These are phyloP conservation scores for Nicotiana obtusifolia DNA, from an alignment of 257 asterid species.

Conservation along the genomic window DNA sequence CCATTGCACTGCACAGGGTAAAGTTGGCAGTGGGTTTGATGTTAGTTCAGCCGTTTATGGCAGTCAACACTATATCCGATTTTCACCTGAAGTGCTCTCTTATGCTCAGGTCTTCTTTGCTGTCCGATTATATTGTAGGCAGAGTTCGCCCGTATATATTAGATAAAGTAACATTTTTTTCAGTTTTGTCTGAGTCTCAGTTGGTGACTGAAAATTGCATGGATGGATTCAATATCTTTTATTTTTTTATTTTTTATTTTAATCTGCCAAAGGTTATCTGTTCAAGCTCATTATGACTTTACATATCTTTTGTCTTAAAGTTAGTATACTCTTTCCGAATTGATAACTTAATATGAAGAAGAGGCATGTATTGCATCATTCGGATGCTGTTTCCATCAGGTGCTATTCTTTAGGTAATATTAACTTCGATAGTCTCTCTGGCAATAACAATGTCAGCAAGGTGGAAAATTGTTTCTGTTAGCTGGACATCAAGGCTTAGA, in stretches of 20 bases:
- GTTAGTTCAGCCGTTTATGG: conserved; percentile 98
- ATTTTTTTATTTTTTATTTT: neutral
- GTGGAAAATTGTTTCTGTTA: no score
- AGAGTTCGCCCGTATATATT: neutral
- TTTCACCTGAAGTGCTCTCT: conserved; percentile 80
- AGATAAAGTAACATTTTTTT: neutral
- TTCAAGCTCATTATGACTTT: neutral
- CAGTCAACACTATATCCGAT: conserved; percentile 80
- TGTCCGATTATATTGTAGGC: neutral
- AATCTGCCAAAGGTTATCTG: neutral
- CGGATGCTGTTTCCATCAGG: neutral
- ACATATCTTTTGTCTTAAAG: neutral
- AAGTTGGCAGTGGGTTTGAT: conserved; percentile 97
- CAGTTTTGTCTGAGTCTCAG: neutral
- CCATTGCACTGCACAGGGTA: conserved; percentile 95
- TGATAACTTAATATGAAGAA: neutral
- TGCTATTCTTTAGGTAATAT: no score
- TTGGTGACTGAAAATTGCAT: neutral
- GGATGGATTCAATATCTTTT: neutral
- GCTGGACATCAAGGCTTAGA: no score
- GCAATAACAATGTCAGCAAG: no score
- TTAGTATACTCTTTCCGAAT: neutral
- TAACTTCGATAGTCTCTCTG: no score
- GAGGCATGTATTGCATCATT: neutral
- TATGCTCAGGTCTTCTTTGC: conserved; percentile 65